A percentile compares a stretch with the other conserved stretches of the same genome.
Evolutionary conservation across 129 eudicot species (phyloP).

Genomic region (Arctium lappa): DNA sequence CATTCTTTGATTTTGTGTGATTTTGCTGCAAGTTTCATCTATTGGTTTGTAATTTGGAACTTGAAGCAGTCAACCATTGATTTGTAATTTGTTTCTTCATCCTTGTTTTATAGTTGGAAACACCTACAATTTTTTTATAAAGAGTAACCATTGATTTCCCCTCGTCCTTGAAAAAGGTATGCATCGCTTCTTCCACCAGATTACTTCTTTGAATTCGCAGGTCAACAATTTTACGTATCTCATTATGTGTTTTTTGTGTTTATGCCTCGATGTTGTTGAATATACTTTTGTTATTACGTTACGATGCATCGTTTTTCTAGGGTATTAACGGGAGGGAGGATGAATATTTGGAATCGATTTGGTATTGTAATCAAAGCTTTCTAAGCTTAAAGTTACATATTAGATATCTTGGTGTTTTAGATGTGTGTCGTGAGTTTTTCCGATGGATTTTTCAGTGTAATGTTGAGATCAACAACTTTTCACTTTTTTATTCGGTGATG

Average conservation of each 20-base stretch:
- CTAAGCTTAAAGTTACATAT: neutral
- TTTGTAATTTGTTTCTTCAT: no score
- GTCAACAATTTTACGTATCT: neutral
- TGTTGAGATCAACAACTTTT: no score
- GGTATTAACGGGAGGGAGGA: neutral
- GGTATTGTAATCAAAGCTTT: neutral
- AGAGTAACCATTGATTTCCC: neutral
- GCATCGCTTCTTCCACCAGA: neutral
- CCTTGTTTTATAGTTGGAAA: no score
- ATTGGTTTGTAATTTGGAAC: no score
- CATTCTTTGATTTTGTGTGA: no score
- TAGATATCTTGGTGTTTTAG: no score
- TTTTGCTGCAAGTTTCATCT: no score
- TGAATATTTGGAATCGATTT: neutral
- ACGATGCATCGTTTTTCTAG: neutral
- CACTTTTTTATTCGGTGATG: no score
- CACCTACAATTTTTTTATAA: no score
- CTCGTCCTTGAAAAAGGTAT: neutral
- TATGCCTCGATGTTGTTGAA: conserved; percentile 5
- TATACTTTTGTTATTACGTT: neutral
- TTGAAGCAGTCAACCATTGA: no score
- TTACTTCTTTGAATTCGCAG: neutral
- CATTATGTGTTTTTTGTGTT: neutral
- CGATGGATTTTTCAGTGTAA: no score
- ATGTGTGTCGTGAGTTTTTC: no score